Evolutionary conservation across 1,284 basidiomycete genomes (phyloP), one percentile per base, ranked within the genome.

Genomic region (Ustilago lituana): DNA sequence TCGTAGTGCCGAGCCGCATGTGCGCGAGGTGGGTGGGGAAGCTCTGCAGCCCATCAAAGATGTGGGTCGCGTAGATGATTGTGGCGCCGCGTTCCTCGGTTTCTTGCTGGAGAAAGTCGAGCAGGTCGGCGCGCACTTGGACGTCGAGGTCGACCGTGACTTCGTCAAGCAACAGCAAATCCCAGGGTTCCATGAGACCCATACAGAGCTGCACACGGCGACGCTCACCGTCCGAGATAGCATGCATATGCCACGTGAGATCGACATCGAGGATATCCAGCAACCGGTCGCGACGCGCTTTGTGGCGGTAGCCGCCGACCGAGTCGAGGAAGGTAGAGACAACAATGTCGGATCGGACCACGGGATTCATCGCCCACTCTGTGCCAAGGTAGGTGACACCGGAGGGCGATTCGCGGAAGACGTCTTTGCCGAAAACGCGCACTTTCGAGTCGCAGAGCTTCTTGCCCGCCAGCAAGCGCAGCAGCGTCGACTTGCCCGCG

Each of bases 121-220:
- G 87, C 20, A 99, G 85, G 67, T 96, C 92, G 48, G 92, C 89
- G 41, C 96, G 89, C 38, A 99, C 96, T 35, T 98, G 87, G 6
- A 98, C 94, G 76, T 99, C 96, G n/a, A 99, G 85, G 82, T 99
- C 96, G 29, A 98, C 96, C 0, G 95, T 98, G 49, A 98, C 94
- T 85, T 99, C 96, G 79, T 98, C 95, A 8, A 98, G 87, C 5
- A 98, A 85, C 5, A 99, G 84, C 19, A 98, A 87, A 74, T 96
- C 90, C 93, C 94, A 99, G 31, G 92, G 90, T 22, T 87, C 87
- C 96, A 99, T 98, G 22, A 99, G 86, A 2, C 96, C 96, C 87
- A 97, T 95, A 71, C 92, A 93, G 22, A 98, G 88, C 83, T 99
- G 96, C 4, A 98, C 94, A 2, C 92, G 85, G 26, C 96, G 87